phyloP scores from a whole-genome alignment of 2,329 filamentous ascomycete genomes.

The Colletotrichum truncatum region DNA sequence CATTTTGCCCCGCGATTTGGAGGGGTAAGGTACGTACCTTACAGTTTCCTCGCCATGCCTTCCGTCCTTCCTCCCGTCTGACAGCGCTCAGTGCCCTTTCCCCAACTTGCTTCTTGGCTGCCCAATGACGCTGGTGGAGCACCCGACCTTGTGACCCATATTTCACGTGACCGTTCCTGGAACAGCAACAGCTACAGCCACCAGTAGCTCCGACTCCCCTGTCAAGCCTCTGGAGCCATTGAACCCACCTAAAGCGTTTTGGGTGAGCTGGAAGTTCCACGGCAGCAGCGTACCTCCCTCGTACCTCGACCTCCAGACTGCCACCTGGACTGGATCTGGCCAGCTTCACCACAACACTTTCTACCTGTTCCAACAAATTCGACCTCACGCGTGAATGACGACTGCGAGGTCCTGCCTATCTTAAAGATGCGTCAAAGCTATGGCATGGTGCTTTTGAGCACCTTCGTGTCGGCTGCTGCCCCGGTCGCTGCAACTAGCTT shows the following conservation, averaged over 20 bases:
- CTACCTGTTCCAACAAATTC: neutral
- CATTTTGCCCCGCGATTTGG: slow-evolving; percentile 33
- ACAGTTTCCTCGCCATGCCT: neutral
- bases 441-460: slow-evolving; percentile 60
- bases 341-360: slow-evolving; percentile 10
- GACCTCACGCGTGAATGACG: slow-evolving; percentile 26
- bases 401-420: slow-evolving; percentile 28
- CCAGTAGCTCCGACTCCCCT: slow-evolving; percentile 11
- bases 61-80: neutral
- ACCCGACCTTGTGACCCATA: neutral
- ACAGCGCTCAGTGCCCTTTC: neutral
- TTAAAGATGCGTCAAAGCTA: slow-evolving; percentile 58
- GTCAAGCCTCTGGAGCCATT: slow-evolving; percentile 6
- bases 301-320: neutral
- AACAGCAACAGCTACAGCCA: slow-evolving; percentile 9
- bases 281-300: neutral
- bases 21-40: slow-evolving; percentile 30
- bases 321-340: slow-evolving; percentile 16
- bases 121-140: neutral
- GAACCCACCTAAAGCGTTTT: slow-evolving; percentile 31
- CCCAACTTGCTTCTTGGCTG: neutral
- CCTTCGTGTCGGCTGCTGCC: slow-evolving; percentile 58
- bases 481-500: slow-evolving; percentile 70
- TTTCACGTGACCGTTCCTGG: slow-evolving; percentile 10
- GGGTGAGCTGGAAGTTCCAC: slow-evolving; percentile 34